Conservation (phyloP, 2,329 filamentous ascomycete genomes). For the Venturiaceae sp. region DNA sequence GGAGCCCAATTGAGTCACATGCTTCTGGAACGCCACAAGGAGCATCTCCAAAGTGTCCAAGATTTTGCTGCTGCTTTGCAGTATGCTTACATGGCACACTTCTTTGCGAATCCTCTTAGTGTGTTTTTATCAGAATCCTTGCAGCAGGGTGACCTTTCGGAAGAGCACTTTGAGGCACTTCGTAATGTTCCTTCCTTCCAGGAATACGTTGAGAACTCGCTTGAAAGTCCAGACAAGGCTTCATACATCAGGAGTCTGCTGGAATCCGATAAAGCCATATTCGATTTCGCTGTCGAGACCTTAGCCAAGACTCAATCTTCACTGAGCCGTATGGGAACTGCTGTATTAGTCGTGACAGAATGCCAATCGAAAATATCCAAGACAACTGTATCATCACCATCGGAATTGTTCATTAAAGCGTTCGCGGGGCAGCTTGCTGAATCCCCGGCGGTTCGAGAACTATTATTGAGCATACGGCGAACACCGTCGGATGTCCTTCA, state of each 20-base stretch:
- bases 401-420: constrained; percentile 50
- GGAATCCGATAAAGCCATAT: constrained; percentile 48
- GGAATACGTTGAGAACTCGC: constrained; percentile 25
- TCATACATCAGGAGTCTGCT: constrained; percentile 40
- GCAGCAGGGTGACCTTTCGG: constrained; percentile 34
- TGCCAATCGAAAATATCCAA: constrained; percentile 29
- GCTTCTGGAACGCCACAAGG: constrained; percentile 62
- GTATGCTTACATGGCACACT: constrained; percentile 82
- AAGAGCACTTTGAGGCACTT: constrained; percentile 56
- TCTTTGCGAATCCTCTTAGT: constrained; percentile 68
- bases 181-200: constrained; percentile 62
- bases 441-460: constrained; percentile 41
- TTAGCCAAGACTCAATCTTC: constrained; percentile 27
- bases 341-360: constrained; percentile 21
- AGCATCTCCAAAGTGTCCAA: constrained; percentile 68
- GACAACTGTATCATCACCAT: constrained; percentile 23
- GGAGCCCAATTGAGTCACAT: constrained; percentile 53
- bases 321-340: constrained; percentile 29
- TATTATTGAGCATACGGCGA: constrained; percentile 50
- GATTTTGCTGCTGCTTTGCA: constrained; percentile 60
- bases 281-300: constrained; percentile 28
- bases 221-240: constrained; percentile 36
- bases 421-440: constrained; percentile 46
- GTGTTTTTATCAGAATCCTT: constrained; percentile 42
- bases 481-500: constrained; percentile 45